A percentile compares a stretch with the other conserved stretches of the same genome.
Conservation (phyloP, 164 flowering plant species). For the Echeveria elegans region DNA sequence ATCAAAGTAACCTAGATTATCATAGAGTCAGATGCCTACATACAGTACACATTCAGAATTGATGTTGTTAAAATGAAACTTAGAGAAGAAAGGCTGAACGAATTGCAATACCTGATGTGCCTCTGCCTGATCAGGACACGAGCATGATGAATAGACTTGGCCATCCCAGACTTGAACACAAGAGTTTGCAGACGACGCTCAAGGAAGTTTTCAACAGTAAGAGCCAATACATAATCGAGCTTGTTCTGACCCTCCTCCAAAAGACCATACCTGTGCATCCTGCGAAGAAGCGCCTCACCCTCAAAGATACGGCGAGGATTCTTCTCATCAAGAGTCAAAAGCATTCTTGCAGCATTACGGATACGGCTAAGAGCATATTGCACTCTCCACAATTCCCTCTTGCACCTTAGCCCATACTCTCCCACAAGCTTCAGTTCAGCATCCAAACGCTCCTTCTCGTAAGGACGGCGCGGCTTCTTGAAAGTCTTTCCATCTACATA, state of each 20-base stretch:
- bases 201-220: conserved; percentile 40
- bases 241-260: conserved; percentile 36
- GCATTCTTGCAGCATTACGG: conserved; percentile 25
- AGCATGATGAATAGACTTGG: conserved; percentile 34
- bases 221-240: conserved; percentile 40
- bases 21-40: too few relatives aligned
- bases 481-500: conserved; percentile 30
- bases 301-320: conserved; percentile 30
- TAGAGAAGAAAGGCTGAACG: too few relatives aligned
- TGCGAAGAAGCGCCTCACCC: conserved; percentile 29
- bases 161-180: conserved; percentile 40
- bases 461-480: conserved; percentile 33
- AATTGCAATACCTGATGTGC: conserved; percentile 30
- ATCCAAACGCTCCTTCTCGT: conserved; percentile 37
- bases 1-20: too few relatives aligned
- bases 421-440: conserved; percentile 36
- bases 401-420: conserved; percentile 30
- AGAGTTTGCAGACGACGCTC: conserved; percentile 40
- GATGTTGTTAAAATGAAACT: too few relatives aligned
- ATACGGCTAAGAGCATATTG: conserved; percentile 33
- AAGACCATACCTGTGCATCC: conserved; percentile 35
- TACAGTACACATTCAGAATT: too few relatives aligned
- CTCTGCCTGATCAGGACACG: conserved; percentile 36
- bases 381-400: conserved; percentile 37
- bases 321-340: conserved; percentile 34